Evolutionary conservation across 129 eudicot species (phyloP).

Genomic region (Deinandra increscens): DNA sequence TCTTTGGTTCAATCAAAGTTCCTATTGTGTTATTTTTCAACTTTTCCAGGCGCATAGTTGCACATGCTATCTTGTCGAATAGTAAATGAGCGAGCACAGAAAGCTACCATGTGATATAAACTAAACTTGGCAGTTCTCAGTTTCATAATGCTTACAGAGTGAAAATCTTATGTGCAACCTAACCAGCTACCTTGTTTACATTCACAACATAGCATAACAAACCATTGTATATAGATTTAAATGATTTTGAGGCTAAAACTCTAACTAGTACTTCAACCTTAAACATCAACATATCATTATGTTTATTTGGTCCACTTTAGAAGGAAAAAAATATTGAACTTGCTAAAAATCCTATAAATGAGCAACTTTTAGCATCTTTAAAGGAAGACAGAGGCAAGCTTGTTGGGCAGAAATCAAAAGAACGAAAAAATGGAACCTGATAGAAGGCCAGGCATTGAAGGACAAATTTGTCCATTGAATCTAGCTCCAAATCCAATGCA

Average conservation of each 20-base stretch:
- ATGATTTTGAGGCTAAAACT: neutral
- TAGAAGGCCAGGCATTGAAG: constrained; percentile 96
- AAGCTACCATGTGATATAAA: constrained; percentile 6
- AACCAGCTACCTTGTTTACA: constrained; percentile 16
- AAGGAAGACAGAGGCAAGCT: neutral
- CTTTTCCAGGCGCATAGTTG: neutral
- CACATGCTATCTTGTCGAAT: constrained; percentile 9
- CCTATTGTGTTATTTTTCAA: neutral
- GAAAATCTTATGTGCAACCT: neutral
- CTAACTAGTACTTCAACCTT: neutral
- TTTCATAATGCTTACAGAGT: constrained; percentile 12
- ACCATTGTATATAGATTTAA: neutral
- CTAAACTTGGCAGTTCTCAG: neutral
- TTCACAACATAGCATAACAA: constrained; percentile 5
- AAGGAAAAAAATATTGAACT: neutral
- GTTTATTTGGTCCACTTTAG: constrained; percentile 5
- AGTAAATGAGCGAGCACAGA: neutral
- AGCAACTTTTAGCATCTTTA: neutral
- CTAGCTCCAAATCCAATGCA: constrained; percentile 93
- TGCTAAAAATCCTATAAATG: neutral
- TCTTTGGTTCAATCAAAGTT: neutral
- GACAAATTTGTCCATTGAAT: constrained; percentile 91
- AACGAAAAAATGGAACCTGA: constrained; percentile 53
- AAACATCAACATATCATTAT: neutral
- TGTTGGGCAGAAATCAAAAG: neutral